Base-by-base conservation (phyloP, 768 basidiomycete species). In the Pleurotus sapidus region DNA sequence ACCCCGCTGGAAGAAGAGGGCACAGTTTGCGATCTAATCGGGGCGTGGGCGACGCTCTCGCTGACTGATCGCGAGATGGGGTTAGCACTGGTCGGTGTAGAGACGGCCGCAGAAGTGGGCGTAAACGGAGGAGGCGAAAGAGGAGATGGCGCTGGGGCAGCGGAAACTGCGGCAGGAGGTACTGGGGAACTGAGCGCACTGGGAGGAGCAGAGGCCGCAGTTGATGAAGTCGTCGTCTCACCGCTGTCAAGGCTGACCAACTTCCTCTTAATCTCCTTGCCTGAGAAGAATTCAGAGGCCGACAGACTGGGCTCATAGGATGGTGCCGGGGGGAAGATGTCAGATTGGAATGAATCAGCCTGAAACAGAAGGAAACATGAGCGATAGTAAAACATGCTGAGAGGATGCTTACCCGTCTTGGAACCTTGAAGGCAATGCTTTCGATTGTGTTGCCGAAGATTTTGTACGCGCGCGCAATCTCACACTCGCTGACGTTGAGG, bases 341-440 rank as follows among this genome's bases (percentile, higher is more conserved):
- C 96, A 12, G 93, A 87, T 72, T 98, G 96, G 91, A 98, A 98
- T 4, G 88, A 86, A 57, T 98, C 95, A 38, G 95, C 83, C 91
- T 94, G 68, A 3, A 34, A 34, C 11, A 8, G 11, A 34, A 34
- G 30, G 30, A 34, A 11, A 3, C 30, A 3, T 34, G 30, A 34
- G 30, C 11, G 30, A 34, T 11, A 3, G 11, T 34, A 34, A 34
- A 34, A 11, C 8, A 34, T 11, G 11, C 30, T 11, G 30, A 11
- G 0, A 34, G 30, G 11, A 1, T 34, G 68, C 81, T 53, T 61
- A 91, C 93, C 73, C 89, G 96, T 60, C 96, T 84, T 12, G 96
- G 96, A 12, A 98, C 95, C 65, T 96, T 92, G 74, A 98, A 99
- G 0, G 87, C 87, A 64, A 99, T 89, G 15, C 96, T 92, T 69